Percentiles rank a stretch among this genome's conserved stretches.
Evolutionary conservation across 176 grass and related monocot genomes (phyloP).

Genomic region (Metroxylon sagu): DNA sequence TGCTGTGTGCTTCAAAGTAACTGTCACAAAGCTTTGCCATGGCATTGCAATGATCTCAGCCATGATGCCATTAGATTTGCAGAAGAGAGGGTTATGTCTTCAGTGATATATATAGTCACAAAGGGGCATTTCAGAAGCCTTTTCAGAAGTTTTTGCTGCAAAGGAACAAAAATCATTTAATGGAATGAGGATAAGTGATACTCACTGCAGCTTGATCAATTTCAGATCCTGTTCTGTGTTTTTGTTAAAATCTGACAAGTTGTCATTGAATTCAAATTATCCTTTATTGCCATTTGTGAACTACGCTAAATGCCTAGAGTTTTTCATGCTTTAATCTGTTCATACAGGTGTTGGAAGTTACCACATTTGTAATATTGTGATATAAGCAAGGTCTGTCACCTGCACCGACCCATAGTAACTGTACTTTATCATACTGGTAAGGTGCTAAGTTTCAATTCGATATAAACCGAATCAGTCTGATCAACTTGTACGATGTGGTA

Average conservation of each 20-base stretch:
- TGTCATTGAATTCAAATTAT: background rate
- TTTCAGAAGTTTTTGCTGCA: conserved; percentile 31
- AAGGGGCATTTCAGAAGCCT: conserved; percentile 38
- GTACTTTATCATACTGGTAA: too few species aligned
- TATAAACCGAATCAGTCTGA: too few species aligned
- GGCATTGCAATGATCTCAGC: conserved; percentile 46
- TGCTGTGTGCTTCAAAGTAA: conserved; percentile 11
- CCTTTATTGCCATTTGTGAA: background rate
- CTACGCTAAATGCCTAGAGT: too few species aligned
- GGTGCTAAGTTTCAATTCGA: too few species aligned
- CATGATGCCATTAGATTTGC: conserved; percentile 45
- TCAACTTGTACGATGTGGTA: too few species aligned
- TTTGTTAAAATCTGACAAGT: background rate
- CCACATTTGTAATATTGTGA: too few species aligned
- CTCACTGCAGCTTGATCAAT: background rate
- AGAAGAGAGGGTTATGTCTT: conserved; percentile 34
- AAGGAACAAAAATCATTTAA: conserved; percentile 18
- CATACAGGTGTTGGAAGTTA: too few species aligned
- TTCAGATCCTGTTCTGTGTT: background rate
- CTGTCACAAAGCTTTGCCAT: conserved; percentile 13
- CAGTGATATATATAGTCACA: conserved; percentile 38
- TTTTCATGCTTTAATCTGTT: too few species aligned
- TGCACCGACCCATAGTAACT: too few species aligned
- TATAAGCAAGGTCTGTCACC: too few species aligned
- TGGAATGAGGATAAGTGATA: conserved; percentile 12